Evolutionary conservation across 2,329 filamentous ascomycete species (phyloP).

Genomic region (Epichloe hybrida): DNA sequence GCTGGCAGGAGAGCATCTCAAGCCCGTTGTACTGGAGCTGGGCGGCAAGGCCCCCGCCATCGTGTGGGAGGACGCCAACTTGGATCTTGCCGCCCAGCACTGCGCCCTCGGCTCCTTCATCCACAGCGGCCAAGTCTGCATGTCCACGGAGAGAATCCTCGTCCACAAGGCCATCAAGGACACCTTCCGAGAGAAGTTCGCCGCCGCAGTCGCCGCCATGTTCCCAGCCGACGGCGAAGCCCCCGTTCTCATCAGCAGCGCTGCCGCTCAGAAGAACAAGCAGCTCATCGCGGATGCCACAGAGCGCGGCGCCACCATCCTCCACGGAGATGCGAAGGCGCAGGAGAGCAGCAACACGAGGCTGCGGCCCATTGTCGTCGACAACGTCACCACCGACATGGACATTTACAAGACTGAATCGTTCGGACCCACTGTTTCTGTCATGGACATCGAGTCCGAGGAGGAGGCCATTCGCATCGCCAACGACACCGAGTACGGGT

Average conservation of each 20-base stretch:
- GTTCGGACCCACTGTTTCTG: slow-evolving; percentile 61
- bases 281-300: slow-evolving; percentile 54
- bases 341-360: slow-evolving; percentile 21
- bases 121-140: slow-evolving; percentile 71
- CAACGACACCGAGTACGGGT: slow-evolving; percentile 72
- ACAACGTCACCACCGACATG: slow-evolving; percentile 50
- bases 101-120: slow-evolving; percentile 60
- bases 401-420: slow-evolving; percentile 62
- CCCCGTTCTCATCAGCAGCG: slow-evolving; percentile 56
- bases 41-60: slow-evolving; percentile 73
- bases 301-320: slow-evolving; percentile 47
- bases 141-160: slow-evolving; percentile 65
- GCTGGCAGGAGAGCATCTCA: slow-evolving; percentile 58
- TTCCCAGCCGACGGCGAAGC: slow-evolving; percentile 45
- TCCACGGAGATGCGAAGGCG: slow-evolving; percentile 24
- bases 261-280: slow-evolving; percentile 52
- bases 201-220: slow-evolving; percentile 25
- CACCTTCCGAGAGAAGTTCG: slow-evolving; percentile 33
- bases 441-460: slow-evolving; percentile 52
- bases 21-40: slow-evolving; percentile 68
- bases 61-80: slow-evolving; percentile 66
- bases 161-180: slow-evolving; percentile 35
- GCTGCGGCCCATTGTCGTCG: slow-evolving; percentile 54
- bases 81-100: slow-evolving; percentile 55
- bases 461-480: slow-evolving; percentile 61